Evolutionary conservation across 2,329 filamentous ascomycete genomes (phyloP).

Genomic region (Diaporthe sp.): DNA sequence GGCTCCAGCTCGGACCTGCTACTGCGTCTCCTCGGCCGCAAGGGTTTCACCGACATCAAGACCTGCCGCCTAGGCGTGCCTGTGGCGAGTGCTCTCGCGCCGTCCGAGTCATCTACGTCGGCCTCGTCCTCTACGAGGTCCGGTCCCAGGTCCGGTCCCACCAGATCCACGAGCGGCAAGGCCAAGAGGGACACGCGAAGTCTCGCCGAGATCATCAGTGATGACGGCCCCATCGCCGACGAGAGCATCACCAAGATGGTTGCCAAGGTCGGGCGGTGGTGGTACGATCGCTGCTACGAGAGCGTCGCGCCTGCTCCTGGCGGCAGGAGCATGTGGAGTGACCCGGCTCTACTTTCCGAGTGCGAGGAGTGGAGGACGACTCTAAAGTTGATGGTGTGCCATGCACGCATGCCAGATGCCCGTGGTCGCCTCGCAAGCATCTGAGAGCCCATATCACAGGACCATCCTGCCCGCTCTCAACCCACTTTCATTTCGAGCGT

Average conservation of each 20-base stretch:
- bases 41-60: conserved; percentile 80
- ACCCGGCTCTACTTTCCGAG: conserved; percentile 82
- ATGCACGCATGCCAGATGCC: conserved; percentile 83
- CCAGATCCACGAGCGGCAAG: conserved; percentile 44
- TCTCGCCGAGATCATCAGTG: conserved; percentile 80
- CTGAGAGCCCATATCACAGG: conserved; percentile 47
- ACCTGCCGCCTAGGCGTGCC: conserved; percentile 84
- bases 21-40: conserved; percentile 75
- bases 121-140: conserved; percentile 50
- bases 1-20: conserved; percentile 72
- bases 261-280: conserved; percentile 92
- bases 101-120: conserved; percentile 52
- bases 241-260: conserved; percentile 94
- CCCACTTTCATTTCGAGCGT: not conserved
- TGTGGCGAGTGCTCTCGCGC: conserved; percentile 68
- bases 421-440: conserved; percentile 62
- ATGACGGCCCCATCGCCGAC: conserved; percentile 79
- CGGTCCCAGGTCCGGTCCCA: not conserved
- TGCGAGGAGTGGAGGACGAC: conserved; percentile 90
- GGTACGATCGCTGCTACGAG: conserved; percentile 96
- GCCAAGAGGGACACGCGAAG: conserved; percentile 63
- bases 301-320: conserved; percentile 67
- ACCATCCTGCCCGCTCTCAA: not conserved
- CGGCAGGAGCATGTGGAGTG: conserved; percentile 80
- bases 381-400: conserved; percentile 91